Base-by-base conservation (phyloP, 352 stramenopile species). In the Pythium phragmitis region DNA sequence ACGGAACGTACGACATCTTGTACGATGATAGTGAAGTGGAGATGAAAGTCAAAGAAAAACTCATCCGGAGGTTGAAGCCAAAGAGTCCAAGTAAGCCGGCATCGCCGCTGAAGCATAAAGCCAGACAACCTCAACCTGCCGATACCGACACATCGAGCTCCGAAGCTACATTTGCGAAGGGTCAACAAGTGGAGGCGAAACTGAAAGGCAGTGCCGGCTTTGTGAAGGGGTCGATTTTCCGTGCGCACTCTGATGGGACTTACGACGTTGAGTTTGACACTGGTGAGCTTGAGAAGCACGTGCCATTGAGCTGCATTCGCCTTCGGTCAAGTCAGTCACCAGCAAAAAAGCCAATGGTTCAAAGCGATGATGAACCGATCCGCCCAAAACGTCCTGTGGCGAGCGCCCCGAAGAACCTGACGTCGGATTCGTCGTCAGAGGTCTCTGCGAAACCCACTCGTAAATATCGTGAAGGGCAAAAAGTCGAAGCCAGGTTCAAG, bases 1-100 rank as follows among this genome's bases (percentile, higher is more conserved):
- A 88, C 54, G 69, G 73, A 13, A 80, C 77, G n/a, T 91, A 91
- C 46, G 82, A 91, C 48, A 77, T 91, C 43, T 70, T 87, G 57
- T 88, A 89, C 63, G 79, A 87, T 48, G 73, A 88, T 52, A 80
- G 74, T 14, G 82, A 92, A 47, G 69, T 88, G 41, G 83, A 94
- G 60, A 46, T 74, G 43, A 75, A 72, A 39, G 76, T 93, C 54
- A 67, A 57, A 4, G 62, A 57, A 4, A 82, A 82, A 45, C 72
- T 76, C 7, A 80, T 92, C n/a, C 72, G 72, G n/a, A 67, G 65
- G 14, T 30, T 65, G 43, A 73, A 75, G 28, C 8, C 34, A 7
- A 85, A 82, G 36, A 78, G 73, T 23, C 69, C 68, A 17, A 67
- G 54, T 39, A 82, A 77, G 46, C 39, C 57, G 30, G 4, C 62